These are phyloP conservation scores for Monosporozyma solicola DNA, from an alignment of 805 yeast species.

Conservation along the genomic window DNA sequence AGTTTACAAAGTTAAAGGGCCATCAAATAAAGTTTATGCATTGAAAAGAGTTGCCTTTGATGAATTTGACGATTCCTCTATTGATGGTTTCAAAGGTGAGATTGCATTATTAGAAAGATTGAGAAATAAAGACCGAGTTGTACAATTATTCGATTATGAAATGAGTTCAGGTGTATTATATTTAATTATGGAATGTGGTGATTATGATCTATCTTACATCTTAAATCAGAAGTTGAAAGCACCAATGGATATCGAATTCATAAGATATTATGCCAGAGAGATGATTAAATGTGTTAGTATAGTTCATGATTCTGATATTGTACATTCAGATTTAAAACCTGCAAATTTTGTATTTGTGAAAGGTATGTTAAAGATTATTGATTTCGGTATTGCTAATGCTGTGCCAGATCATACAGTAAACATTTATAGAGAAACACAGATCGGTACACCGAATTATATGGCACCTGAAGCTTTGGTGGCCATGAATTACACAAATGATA, in stretches of 20 bases:
- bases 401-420: constrained; percentile 89
- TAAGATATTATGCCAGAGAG: constrained; percentile 70
- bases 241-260: constrained; percentile 63
- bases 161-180: constrained; percentile 53
- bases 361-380: constrained; percentile 81
- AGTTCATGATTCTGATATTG: constrained; percentile 81
- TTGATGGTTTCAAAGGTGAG: constrained; percentile 81
- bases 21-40: constrained; percentile 59
- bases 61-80: constrained; percentile 66
- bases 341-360: constrained; percentile 70
- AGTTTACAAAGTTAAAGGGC: constrained; percentile 64
- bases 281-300: constrained; percentile 73
- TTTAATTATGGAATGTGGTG: constrained; percentile 92
- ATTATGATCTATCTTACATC: constrained; percentile 78
- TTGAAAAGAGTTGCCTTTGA: constrained; percentile 74
- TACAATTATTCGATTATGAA: constrained; percentile 66
- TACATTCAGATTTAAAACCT: constrained; percentile 71
- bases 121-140: constrained; percentile 59
- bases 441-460: constrained; percentile 96
- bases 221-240: constrained; percentile 40
- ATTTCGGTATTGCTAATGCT: constrained; percentile 92
- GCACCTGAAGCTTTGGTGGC: constrained; percentile 89
- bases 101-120: constrained; percentile 62
- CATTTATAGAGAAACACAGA: constrained; percentile 79
- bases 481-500: constrained; percentile 30